phyloP scores from a whole-genome alignment of 768 basidiomycete genomes.

The Mycena floridula region DNA sequence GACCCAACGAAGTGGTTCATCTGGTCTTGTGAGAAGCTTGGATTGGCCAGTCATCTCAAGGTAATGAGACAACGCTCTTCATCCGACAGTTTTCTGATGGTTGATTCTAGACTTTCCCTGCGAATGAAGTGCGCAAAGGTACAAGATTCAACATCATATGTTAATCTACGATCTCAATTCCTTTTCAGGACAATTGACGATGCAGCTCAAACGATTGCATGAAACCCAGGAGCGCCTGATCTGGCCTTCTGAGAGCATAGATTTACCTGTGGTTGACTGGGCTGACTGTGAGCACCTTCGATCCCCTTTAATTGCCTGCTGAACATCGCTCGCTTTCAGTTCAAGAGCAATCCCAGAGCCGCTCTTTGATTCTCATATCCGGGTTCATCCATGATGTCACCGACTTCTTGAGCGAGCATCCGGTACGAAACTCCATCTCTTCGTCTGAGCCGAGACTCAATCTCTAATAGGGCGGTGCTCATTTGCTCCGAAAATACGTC shows the following conservation, averaged over 20 bases:
- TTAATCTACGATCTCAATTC: too few species aligned
- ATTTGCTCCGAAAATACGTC: constrained; percentile 76
- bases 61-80: too few species aligned
- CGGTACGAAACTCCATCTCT: too few species aligned
- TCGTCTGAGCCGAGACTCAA: too few species aligned
- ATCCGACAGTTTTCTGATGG: too few species aligned
- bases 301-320: not conserved
- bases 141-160: too few species aligned
- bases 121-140: constrained; percentile 45
- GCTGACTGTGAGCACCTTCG: constrained; percentile 59
- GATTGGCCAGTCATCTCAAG: constrained; percentile 70
- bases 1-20: constrained; percentile 95
- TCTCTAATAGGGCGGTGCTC: constrained; percentile 83
- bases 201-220: constrained; percentile 78
- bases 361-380: constrained; percentile 80
- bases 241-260: constrained; percentile 51
- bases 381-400: constrained; percentile 92
- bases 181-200: constrained; percentile 27
- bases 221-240: constrained; percentile 58
- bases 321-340: constrained; percentile 31
- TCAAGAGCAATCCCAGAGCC: constrained; percentile 71
- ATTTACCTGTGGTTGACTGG: constrained; percentile 76
- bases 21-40: constrained; percentile 48
- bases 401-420: constrained; percentile 84
- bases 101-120: constrained; percentile 41